A percentile compares a stretch with the other conserved stretches of the same genome.
These are phyloP conservation scores for Kwoniella dendrophila DNA, from an alignment of 768 basidiomycete genomes.

Conservation along the genomic window DNA sequence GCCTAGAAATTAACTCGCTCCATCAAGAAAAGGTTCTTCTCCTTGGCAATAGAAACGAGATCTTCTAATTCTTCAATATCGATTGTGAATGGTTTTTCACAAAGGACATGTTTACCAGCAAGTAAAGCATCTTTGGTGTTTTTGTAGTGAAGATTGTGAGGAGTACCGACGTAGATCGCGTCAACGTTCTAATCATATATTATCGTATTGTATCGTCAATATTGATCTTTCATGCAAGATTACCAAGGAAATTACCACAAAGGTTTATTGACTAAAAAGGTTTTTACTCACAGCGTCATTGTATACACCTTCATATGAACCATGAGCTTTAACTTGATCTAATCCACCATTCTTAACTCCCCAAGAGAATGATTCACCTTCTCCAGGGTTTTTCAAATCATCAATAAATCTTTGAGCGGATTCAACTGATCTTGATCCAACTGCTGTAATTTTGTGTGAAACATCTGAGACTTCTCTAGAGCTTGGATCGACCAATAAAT, in stretches of 20 bases:
- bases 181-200: conserved; percentile 64
- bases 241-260: no score
- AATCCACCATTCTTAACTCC: conserved; percentile 37
- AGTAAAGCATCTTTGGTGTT: conserved; percentile 75
- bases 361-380: conserved; percentile 28
- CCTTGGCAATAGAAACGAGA: conserved; percentile 72
- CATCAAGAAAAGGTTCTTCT: conserved; percentile 83
- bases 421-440: conserved; percentile 72
- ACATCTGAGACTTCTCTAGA: conserved; percentile 58
- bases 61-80: conserved; percentile 75
- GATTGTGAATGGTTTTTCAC: conserved; percentile 84
- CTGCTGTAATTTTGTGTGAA: conserved; percentile 59
- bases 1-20: conserved; percentile 84
- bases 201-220: no score
- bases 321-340: conserved; percentile 67
- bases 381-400: conserved; percentile 59
- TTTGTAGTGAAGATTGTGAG: conserved; percentile 79
- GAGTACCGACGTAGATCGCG: conserved; percentile 79
- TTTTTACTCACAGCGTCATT: conserved; percentile 63
- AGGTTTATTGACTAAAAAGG: not conserved
- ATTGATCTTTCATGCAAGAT: no score
- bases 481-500: conserved; percentile 72
- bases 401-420: conserved; percentile 74
- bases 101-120: conserved; percentile 80
- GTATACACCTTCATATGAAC: conserved; percentile 73